Evolutionary conservation across 495 filamentous ascomycete species (phyloP).

Genomic region (Aspergillus asperescens): DNA sequence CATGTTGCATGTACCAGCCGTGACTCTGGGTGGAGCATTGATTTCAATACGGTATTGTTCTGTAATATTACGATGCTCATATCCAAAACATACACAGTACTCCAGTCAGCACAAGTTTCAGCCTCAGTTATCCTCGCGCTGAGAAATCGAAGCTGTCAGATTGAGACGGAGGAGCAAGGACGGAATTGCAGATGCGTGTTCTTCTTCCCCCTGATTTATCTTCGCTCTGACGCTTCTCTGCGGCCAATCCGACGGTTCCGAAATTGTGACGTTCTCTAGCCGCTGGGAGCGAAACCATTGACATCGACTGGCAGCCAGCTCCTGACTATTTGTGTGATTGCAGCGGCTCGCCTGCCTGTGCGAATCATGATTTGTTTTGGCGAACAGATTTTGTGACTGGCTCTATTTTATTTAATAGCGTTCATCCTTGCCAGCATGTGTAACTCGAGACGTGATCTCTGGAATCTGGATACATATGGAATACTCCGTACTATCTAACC

Average conservation of each 20-base stretch:
- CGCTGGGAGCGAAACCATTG: constrained; percentile 5
- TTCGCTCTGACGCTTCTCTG: not conserved
- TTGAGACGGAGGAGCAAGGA: not conserved
- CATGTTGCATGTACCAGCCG: no score
- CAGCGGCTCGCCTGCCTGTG: constrained; percentile 11
- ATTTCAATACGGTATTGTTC: constrained; percentile 3
- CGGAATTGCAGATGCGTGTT: not conserved
- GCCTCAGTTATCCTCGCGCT: no score
- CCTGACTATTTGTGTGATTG: constrained; percentile 9
- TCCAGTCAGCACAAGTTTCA: no score
- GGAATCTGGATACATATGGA: no score
- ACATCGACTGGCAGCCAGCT: not conserved
- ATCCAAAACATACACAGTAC: not conserved
- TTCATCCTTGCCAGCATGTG: not conserved
- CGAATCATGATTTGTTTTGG: constrained; percentile 16
- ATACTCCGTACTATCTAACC: constrained; percentile 6
- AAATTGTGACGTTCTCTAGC: constrained; percentile 11
- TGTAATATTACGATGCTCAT: not conserved
- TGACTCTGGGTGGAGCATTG: no score
- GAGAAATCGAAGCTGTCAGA: constrained; percentile 1
- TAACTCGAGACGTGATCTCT: constrained; percentile 2
- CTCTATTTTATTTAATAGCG: not conserved
- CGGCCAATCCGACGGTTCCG: constrained; percentile 12
- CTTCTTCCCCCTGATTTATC: not conserved
- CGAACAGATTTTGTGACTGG: constrained; percentile 13